Base-by-base conservation (phyloP, 306 rosid genomes). In the Inga laurina region DNA sequence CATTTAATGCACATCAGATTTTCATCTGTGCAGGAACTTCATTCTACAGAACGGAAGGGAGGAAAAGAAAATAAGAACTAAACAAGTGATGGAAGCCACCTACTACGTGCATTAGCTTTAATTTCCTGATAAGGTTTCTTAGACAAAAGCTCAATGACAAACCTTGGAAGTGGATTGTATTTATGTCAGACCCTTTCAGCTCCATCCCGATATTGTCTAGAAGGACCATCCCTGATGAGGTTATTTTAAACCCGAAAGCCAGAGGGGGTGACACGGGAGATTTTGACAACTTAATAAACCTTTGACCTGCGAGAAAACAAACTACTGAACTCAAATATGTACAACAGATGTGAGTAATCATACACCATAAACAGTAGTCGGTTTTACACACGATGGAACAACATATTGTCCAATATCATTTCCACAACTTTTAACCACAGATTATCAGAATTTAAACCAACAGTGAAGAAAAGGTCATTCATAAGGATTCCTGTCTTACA, bases 181-280 rank as follows among this genome's bases (percentile, higher is more conserved):
- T 86, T 78, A 93, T 95, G 76, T 91, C 96, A 57, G 91, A 56
- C 64, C 98, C 97, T 43, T 79, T 79, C 82, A 91, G 80, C 86
- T 93, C 97, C 73, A 84, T 73, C 57, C 99, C 98, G 19, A 82
- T 76, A 83, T 93, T 89, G 69, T 81, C 87, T 48, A 89, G 88
- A 87, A 95, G 81, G 79, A 90, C 74, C 51, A 95, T 83, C 72
- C 99, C 94, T 4, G 93, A 91, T 52, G 96, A 79, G 51, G 92
- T 91, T 85, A 95, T 90, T 85, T 35, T 74, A 82, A 88, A 93
- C 81, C 94, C 88, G 89, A 95, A 93, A 84, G 97, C 90, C 61
- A 92, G 84, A 48, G 97, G 93, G 12, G 99, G 91, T 35, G 99
- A 93, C 44, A 95, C 76, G 19, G 98, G 98, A 79, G 98, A 93